Evolutionary conservation across 345 rosid genomes (phyloP).

Genomic region (Citrus inodora): DNA sequence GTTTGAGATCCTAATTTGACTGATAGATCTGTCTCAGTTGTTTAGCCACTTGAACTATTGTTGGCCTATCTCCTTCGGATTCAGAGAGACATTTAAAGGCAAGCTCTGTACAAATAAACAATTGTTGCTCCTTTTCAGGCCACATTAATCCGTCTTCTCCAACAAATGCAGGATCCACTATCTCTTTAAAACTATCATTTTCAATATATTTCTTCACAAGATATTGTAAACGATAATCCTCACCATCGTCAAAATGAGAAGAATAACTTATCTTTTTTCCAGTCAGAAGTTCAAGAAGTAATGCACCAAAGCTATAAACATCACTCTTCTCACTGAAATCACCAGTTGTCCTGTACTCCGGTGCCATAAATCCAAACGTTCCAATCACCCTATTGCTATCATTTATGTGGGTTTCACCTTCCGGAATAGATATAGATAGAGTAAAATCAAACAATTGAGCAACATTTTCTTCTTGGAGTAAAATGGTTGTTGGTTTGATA

Average conservation of each 20-base stretch:
- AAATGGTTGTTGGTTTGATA: background rate
- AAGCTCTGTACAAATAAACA: background rate
- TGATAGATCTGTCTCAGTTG: slow-evolving; percentile 7
- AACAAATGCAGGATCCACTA: slow-evolving; percentile 1
- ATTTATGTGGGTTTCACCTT: background rate
- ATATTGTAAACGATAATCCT: background rate
- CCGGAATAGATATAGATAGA: background rate
- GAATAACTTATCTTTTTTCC: background rate
- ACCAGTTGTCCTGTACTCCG: background rate
- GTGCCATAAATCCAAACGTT: background rate
- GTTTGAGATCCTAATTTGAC: background rate
- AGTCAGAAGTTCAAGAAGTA: background rate
- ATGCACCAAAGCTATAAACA: background rate
- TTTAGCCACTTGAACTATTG: slow-evolving; percentile 20
- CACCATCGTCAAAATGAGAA: background rate
- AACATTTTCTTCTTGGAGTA: background rate
- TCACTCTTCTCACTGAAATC: background rate
- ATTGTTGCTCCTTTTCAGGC: slow-evolving; percentile 2
- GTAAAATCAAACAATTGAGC: background rate
- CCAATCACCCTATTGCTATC: background rate
- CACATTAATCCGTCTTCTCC: slow-evolving; percentile 3
- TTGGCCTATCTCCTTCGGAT: slow-evolving; percentile 9
- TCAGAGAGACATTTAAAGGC: background rate
- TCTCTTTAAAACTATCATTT: background rate
- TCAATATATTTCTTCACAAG: background rate